A percentile compares a stretch with the other conserved stretches of the same genome.
phyloP scores from a whole-genome alignment of 2,329 filamentous ascomycete genomes.

The Raffaelea deltoideospora region DNA sequence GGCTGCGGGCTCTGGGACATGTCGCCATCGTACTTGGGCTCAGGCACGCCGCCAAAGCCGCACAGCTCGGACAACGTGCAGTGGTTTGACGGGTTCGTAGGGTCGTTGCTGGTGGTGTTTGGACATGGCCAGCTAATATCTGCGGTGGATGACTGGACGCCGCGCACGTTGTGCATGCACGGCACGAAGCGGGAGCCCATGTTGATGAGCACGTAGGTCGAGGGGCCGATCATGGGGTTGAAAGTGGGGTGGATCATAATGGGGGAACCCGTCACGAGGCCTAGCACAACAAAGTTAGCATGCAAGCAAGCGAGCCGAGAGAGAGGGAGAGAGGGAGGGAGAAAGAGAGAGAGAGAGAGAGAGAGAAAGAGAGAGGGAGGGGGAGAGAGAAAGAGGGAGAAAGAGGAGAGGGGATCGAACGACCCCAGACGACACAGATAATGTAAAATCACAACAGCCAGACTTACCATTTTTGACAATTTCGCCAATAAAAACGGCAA shows the following conservation, averaged over 20 bases:
- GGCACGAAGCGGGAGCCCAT: constrained; percentile 89
- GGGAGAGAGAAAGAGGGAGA: no score
- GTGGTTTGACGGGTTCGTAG: constrained; percentile 27
- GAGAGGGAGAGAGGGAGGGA: constrained; percentile 6
- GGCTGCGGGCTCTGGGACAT: constrained; percentile 43
- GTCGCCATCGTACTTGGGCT: constrained; percentile 44
- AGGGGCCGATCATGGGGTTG: constrained; percentile 96
- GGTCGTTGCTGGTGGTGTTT: constrained; percentile 49
- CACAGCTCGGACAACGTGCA: constrained; percentile 72
- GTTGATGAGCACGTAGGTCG: constrained; percentile 79
- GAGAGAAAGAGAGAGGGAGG: no score
- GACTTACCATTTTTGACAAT: constrained; percentile 68
- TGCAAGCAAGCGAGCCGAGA: background rate
- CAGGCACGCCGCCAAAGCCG: constrained; percentile 63
- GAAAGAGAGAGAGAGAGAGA: background rate
- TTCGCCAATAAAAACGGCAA: constrained; percentile 79
- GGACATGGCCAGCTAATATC: constrained; percentile 62
- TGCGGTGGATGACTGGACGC: constrained; percentile 38
- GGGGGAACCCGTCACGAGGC: constrained; percentile 48
- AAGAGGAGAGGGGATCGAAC: no score
- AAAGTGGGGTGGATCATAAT: constrained; percentile 72
- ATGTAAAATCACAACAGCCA: no score
- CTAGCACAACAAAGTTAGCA: no score
- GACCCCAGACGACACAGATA: no score
- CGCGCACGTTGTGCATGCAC: constrained; percentile 78